A percentile compares a stretch with the other conserved stretches of the same genome.
Conservation (phyloP, 805 yeast genomes). For the Scheffersomyces lignosus region DNA sequence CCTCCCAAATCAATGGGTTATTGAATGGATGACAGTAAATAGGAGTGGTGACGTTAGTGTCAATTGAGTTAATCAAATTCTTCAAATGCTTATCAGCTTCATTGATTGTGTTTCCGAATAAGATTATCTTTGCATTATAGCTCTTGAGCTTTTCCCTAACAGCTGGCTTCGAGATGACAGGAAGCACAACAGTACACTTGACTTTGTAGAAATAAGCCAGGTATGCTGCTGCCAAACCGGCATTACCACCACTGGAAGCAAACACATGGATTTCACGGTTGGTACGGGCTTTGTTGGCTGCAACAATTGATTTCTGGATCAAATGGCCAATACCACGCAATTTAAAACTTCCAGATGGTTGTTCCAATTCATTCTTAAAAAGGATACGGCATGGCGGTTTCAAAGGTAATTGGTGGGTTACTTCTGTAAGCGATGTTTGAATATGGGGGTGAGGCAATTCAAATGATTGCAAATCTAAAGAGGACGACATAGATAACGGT, state of each 20-base stretch:
- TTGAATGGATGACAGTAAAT: constrained; percentile 59
- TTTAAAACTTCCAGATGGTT: constrained; percentile 60
- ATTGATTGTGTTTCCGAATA: constrained; percentile 46
- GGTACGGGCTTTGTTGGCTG: constrained; percentile 19
- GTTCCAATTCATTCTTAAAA: constrained; percentile 51
- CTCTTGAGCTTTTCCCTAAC: constrained; percentile 46
- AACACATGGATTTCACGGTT: constrained; percentile 39
- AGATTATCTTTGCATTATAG: constrained; percentile 52
- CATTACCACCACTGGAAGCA: constrained; percentile 58
- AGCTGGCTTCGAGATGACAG: constrained; percentile 45
- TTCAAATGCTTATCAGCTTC: constrained; percentile 51
- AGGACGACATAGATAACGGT: neutral
- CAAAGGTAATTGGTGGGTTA: constrained; percentile 26
- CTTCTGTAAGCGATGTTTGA: constrained; percentile 41
- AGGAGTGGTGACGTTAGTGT: constrained; percentile 22
- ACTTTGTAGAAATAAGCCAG: constrained; percentile 38
- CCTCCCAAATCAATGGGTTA: constrained; percentile 53
- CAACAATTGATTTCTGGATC: constrained; percentile 32
- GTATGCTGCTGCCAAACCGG: constrained; percentile 55
- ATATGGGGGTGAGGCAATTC: constrained; percentile 21
- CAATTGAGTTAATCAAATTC: constrained; percentile 18
- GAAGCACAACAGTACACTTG: constrained; percentile 63
- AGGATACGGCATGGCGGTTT: constrained; percentile 39
- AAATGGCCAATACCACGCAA: constrained; percentile 55
- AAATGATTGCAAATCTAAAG: constrained; percentile 5